Base-by-base conservation (phyloP, 768 basidiomycete genomes). In the Hygrophoropsis aurantiaca region DNA sequence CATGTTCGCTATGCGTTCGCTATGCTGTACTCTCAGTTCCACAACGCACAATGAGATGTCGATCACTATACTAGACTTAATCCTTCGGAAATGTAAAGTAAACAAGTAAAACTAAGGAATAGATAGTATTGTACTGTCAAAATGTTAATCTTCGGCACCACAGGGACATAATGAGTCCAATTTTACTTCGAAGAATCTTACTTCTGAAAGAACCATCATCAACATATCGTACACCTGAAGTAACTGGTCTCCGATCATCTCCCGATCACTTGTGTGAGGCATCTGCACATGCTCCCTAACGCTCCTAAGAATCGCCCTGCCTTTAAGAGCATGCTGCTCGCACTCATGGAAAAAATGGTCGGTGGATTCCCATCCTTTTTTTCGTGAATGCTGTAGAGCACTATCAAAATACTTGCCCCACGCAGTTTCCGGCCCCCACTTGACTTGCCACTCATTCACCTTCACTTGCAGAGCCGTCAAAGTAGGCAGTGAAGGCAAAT, bases 161-260 rank as follows among this genome's bases (percentile, higher is more conserved):
- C 27, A 30, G 27, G 27, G 7, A 13, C 27, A 30, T 30, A 30
- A 13, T 30, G 27, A 30, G 20, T 45, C 35, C 25, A 45, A 23
- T 45, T 38, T 45, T 0, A 45, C 44, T 13, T 45, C 44, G 2
- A 45, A 10, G 18, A 45, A 45, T 36, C 35, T 45, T 9, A 45
- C 35, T 19, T 45, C 10, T 0, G 32, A 18, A 19, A 11, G 8
- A 34, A 45, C 2, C 32, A 15, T 21, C 21, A 36, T 18, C 3
- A 36, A 18, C 3, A 45, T 25, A 16, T 34, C 23, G 10, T 45
- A 26, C 5, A 45, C 18, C 25, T 36, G 11, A 23, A 45, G 10
- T 1, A 1, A 18, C 3, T 36, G 11, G 8, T 39, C 20, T 36
- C 23, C 35, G 10, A 45, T 33, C 2, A 11, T 5, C 21, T 45